Evolutionary conservation across 202 grass and related monocot species (phyloP), one percentile per base, ranked within the genome.

Genomic region (Panicum hallii): DNA sequence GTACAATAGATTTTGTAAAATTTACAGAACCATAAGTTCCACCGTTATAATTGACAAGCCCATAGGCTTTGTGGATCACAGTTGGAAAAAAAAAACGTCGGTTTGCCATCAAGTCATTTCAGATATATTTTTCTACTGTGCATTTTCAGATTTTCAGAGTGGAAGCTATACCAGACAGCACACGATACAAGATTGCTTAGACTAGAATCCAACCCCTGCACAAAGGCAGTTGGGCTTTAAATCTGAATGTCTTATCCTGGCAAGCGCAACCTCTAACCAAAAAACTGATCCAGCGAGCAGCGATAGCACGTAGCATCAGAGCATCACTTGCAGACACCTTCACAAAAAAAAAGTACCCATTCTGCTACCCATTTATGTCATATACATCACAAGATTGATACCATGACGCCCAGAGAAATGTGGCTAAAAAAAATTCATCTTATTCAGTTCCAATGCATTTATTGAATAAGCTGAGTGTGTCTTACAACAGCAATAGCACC

Each of bases 401-500:
- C 7, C 20, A 5, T 16, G 11, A 13, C 45, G 23, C 43, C 6
- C 1, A 67, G 36, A 0, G 34, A 26, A 26, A 46, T 74, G 13
- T 58, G 9, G 38, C 40, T 34, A 28, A 47, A 81, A 42, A 5
- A 9, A 3, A 5, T 79, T 13, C 58, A 52, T 80, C 19, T 75
- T 54, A 67, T 74, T 68, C 30, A 34, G 77, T 88, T 72, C 81
- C 70, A 60, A 86, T 72, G 70, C 60, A 79, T 86, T 95, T 92
- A 95, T 95, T 92, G 78, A 68, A 65, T 55, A 81, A 20, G 68
- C 69, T 42, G 62, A 67, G 43, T 63, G 72, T 67, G 64, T 61
- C 60, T 85, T 75, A 75, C 85, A 88, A 87, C 52, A 87, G 72
- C 53, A 88, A 81, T 58, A 84, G 60, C 82, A 82, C 80, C 87